Conservation (phyloP, 768 basidiomycete species). For the Boletus reticulatus region DNA sequence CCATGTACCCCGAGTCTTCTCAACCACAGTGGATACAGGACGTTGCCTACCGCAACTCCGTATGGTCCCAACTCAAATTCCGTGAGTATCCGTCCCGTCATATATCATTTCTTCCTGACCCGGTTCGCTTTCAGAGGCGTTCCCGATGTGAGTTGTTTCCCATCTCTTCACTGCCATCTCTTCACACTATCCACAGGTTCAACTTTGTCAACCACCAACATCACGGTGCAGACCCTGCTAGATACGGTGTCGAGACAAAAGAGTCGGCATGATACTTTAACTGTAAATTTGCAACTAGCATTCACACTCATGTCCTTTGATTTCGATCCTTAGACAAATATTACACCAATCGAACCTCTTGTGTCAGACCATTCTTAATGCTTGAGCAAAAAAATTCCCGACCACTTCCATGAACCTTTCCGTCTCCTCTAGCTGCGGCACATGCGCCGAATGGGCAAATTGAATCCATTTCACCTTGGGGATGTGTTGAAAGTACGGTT, state of each 20-base stretch:
- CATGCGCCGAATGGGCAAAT: constrained; percentile 37
- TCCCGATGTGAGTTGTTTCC: constrained; percentile 64
- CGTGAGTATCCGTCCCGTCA: constrained; percentile 45
- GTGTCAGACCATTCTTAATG: constrained; percentile 1
- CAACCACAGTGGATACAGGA: constrained; percentile 86
- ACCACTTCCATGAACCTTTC: constrained; percentile 34
- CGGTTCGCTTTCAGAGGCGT: constrained; percentile 45
- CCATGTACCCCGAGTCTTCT: constrained; percentile 80
- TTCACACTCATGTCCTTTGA: not conserved
- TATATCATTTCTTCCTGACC: constrained; percentile 2
- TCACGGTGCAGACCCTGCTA: constrained; percentile 83
- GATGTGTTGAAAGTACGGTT: constrained; percentile 34
- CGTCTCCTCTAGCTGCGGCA: constrained; percentile 38
- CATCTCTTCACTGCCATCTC: not conserved
- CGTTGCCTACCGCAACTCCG: constrained; percentile 84
- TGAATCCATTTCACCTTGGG: constrained; percentile 36
- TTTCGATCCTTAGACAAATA: not conserved
- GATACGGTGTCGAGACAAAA: constrained; percentile 54
- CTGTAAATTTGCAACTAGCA: constrained; percentile 7
- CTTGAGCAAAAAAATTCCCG: constrained; percentile 27
- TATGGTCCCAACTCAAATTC: constrained; percentile 92
- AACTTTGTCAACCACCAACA: constrained; percentile 90
- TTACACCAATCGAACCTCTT: not conserved
- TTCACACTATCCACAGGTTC: constrained; percentile 57
- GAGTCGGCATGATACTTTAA: constrained; percentile 16